Conservation (phyloP, 192 early-diverging fungal species). For the Entomortierella chlamydospora region DNA sequence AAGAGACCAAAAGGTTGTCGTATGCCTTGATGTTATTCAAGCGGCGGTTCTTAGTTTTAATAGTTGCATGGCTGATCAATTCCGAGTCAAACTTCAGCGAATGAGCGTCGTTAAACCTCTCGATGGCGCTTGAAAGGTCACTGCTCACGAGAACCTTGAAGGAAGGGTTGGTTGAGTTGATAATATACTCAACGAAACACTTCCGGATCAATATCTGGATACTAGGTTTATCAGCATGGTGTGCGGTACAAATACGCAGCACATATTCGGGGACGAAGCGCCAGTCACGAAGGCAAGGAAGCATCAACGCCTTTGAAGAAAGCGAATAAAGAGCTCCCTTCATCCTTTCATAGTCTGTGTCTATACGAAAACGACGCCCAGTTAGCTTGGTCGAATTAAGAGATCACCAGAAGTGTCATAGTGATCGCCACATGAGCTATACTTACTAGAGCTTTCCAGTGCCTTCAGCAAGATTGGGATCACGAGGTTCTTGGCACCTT, state of each 20-base stretch:
- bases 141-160: conserved; percentile 57
- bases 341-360: conserved; percentile 65
- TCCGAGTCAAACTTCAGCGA: conserved; percentile 19
- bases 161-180: conserved; percentile 60
- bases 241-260: conserved; percentile 61
- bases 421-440: no score
- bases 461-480: conserved; percentile 62
- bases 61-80: conserved; percentile 15
- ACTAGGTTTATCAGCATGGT: conserved; percentile 78
- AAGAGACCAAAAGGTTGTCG: conserved; percentile 53
- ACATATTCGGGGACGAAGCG: conserved; percentile 67
- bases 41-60: conserved; percentile 36
- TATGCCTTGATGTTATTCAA: conserved; percentile 55
- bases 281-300: conserved; percentile 68
- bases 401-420: no score
- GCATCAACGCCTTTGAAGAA: conserved; percentile 59
- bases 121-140: conserved; percentile 31
- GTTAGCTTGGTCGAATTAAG: no score
- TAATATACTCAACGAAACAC: conserved; percentile 69
- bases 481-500: conserved; percentile 63
- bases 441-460: conserved; percentile 49
- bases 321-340: conserved; percentile 81
- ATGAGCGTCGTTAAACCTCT: conserved; percentile 2
- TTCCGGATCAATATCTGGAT: conserved; percentile 75
- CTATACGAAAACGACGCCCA: conserved; percentile 32